Evolutionary conservation across 768 basidiomycete genomes (phyloP).

Genomic region (Dioszegia crocea): DNA sequence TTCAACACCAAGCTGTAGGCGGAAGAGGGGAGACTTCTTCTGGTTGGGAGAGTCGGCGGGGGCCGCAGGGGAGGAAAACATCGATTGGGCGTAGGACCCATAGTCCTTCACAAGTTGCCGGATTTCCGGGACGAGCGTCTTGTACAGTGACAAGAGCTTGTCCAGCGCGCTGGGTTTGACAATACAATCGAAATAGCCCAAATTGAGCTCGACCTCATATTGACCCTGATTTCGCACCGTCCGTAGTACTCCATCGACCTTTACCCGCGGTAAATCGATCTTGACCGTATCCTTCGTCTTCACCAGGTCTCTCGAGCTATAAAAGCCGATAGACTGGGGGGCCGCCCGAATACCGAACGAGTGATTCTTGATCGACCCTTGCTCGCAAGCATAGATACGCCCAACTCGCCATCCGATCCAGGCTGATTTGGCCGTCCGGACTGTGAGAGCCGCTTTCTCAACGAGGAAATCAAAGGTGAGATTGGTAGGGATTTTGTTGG

Average conservation of each 20-base stretch:
- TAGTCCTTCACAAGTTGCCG: constrained; percentile 6
- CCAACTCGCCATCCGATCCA: constrained; percentile 42
- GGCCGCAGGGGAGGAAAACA: not conserved
- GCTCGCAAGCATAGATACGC: constrained; percentile 19
- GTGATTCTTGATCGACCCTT: constrained; percentile 7
- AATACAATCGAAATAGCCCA: constrained; percentile 41
- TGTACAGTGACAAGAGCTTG: constrained; percentile 38
- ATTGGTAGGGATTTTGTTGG: not conserved
- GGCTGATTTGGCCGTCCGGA: constrained; percentile 32
- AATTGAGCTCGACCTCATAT: constrained; percentile 18
- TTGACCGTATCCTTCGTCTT: constrained; percentile 22
- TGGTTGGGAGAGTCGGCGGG: not conserved
- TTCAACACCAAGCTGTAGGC: constrained; percentile 24
- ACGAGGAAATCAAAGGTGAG: constrained; percentile 28
- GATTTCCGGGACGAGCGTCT: constrained; percentile 21
- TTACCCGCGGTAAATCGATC: constrained; percentile 25
- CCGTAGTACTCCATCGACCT: constrained; percentile 9
- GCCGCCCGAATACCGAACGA: constrained; percentile 22
- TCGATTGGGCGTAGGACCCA: not conserved
- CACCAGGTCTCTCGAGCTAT: constrained; percentile 21
- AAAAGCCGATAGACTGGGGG: constrained; percentile 37
- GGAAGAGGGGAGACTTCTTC: not conserved
- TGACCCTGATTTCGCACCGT: not conserved
- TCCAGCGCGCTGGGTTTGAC: constrained; percentile 46
- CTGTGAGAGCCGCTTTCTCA: constrained; percentile 12